Conservation (phyloP, 108 stramenopile genomes). For the Nannochloropsis gaditana region DNA sequence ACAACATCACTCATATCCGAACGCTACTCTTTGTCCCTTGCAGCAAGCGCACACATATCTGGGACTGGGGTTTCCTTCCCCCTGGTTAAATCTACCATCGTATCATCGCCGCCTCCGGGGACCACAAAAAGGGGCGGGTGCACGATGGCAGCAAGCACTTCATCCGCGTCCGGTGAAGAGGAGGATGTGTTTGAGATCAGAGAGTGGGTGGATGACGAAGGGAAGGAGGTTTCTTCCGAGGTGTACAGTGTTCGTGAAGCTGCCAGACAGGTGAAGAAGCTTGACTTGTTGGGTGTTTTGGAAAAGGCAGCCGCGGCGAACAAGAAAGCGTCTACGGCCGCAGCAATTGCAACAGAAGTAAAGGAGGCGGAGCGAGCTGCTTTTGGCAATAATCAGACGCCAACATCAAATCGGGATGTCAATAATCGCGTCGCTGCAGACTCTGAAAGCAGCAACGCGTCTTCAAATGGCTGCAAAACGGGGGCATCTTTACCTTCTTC, state of each 20-base stretch:
- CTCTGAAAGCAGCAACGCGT: neutral
- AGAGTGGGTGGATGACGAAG: neutral
- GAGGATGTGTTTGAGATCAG: conserved; percentile 1
- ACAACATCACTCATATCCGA: too few species aligned
- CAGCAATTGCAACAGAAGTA: neutral
- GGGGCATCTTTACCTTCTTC: neutral
- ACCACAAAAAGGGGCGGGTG: too few species aligned
- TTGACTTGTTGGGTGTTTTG: neutral
- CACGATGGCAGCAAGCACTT: too few species aligned
- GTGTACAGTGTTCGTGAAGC: neutral
- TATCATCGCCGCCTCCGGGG: too few species aligned
- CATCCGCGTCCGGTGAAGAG: neutral
- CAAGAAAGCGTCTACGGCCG: neutral
- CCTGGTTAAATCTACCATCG: too few species aligned
- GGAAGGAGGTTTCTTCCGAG: neutral
- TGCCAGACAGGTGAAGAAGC: neutral
- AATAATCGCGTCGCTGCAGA: neutral
- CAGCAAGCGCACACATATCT: too few species aligned
- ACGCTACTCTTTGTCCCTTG: too few species aligned
- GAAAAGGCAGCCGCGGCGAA: conserved; percentile 1
- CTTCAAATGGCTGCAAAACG: neutral
- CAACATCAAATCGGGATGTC: neutral
- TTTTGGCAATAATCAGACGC: neutral
- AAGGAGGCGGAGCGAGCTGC: neutral
- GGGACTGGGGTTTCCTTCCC: too few species aligned